Evolutionary conservation across 306 rosid genomes (phyloP).

Genomic region (Lathyrus aphaca): DNA sequence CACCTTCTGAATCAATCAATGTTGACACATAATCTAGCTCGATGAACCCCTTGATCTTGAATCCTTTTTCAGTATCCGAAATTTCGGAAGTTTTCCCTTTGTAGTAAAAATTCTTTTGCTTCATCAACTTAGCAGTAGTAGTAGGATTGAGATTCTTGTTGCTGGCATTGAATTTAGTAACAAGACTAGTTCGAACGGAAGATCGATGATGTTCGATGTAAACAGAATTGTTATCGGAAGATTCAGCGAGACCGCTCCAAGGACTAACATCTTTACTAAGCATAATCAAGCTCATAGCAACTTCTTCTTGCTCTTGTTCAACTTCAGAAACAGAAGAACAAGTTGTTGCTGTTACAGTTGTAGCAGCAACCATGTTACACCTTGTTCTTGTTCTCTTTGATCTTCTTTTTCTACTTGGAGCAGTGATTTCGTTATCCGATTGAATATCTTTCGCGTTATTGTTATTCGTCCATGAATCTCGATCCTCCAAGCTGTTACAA

Average conservation of each 20-base stretch:
- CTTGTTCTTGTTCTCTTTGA: slow-evolving; percentile 73
- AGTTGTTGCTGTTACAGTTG: slow-evolving; percentile 33
- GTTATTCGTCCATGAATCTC: slow-evolving; percentile 63
- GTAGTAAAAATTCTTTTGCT: slow-evolving; percentile 39
- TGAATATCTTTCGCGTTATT: slow-evolving; percentile 54
- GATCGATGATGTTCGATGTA: slow-evolving; percentile 59
- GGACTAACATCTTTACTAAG: slow-evolving; percentile 68
- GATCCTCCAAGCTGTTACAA: slow-evolving; percentile 57
- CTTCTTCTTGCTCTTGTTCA: slow-evolving; percentile 88
- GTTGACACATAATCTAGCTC: slow-evolving; percentile 40
- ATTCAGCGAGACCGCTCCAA: slow-evolving; percentile 60
- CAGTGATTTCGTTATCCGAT: slow-evolving; percentile 68
- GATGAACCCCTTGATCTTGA: slow-evolving; percentile 39
- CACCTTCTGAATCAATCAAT: slow-evolving; percentile 46
- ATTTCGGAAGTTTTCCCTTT: slow-evolving; percentile 38
- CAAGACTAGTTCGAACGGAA: slow-evolving; percentile 38
- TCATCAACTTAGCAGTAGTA: slow-evolving; percentile 32
- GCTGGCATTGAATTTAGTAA: slow-evolving; percentile 40
- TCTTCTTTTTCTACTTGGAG: slow-evolving; percentile 60
- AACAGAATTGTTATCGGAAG: slow-evolving; percentile 67
- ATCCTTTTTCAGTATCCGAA: slow-evolving; percentile 37
- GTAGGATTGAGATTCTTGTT: not conserved
- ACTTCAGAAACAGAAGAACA: slow-evolving; percentile 65
- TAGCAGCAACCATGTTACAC: slow-evolving; percentile 40
- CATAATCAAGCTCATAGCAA: slow-evolving; percentile 90